Percentiles rank a stretch among this genome's conserved stretches.
Evolutionary conservation across 2,329 filamentous ascomycete genomes (phyloP).

Genomic region (Aspergillus aculeatus): DNA sequence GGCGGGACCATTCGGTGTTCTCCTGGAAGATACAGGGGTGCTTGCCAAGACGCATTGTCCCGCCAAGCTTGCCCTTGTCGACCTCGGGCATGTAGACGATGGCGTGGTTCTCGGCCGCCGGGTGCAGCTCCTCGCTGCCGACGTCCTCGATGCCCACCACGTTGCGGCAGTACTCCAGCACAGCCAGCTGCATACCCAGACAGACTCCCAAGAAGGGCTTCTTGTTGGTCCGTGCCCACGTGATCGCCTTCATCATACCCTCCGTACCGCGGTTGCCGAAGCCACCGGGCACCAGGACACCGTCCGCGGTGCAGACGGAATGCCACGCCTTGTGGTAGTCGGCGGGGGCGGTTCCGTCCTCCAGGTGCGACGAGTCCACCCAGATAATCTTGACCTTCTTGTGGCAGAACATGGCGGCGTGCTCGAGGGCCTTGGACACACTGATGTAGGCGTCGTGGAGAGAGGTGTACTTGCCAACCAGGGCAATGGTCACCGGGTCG

Average conservation of each 20-base stretch:
- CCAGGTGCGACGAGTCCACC: constrained; percentile 83
- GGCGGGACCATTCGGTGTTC: constrained; percentile 72
- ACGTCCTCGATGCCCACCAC: constrained; percentile 64
- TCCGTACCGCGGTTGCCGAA: constrained; percentile 80
- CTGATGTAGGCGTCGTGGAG: constrained; percentile 84
- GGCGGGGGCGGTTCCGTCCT: constrained; percentile 64
- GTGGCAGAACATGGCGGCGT: constrained; percentile 81
- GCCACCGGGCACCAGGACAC: constrained; percentile 63
- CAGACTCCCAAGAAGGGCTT: constrained; percentile 87
- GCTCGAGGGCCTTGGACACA: constrained; percentile 83
- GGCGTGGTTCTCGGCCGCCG: constrained; percentile 61
- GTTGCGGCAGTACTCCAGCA: constrained; percentile 82
- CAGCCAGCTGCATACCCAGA: constrained; percentile 87
- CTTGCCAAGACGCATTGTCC: constrained; percentile 81
- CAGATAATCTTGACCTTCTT: constrained; percentile 77
- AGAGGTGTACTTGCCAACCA: constrained; percentile 89
- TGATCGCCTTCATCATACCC: constrained; percentile 86
- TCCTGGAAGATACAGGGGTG: constrained; percentile 73
- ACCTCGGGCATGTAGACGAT: constrained; percentile 94
- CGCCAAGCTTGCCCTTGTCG: constrained; percentile 72
- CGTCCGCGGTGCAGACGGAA: constrained; percentile 64
- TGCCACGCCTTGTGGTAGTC: constrained; percentile 87
- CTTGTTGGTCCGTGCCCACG: constrained; percentile 79
- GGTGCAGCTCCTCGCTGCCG: constrained; percentile 57
- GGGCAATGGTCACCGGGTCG: constrained; percentile 72